Percentiles rank a stretch among this genome's conserved stretches.
These are phyloP conservation scores for Myochromella boudieri DNA, from an alignment of 768 basidiomycete genomes.

Conservation along the genomic window DNA sequence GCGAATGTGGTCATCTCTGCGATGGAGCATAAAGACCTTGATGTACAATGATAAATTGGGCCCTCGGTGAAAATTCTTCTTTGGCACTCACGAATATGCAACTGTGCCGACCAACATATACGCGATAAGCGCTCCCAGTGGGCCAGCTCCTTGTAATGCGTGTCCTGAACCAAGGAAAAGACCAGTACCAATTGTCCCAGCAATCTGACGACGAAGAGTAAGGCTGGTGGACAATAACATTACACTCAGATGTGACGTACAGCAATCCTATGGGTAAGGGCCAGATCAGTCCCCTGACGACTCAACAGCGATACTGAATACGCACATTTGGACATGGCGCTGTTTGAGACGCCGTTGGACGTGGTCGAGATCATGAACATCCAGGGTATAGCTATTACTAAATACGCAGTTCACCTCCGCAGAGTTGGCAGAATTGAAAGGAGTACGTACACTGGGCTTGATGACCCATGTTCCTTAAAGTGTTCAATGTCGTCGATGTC, in stretches of 20 bases:
- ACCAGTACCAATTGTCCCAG: slow-evolving; percentile 75
- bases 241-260: slow-evolving; percentile 32
- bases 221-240: neutral
- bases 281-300: neutral
- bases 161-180: slow-evolving; percentile 71
- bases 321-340: slow-evolving; percentile 78
- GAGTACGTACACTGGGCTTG: neutral
- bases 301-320: slow-evolving; percentile 57
- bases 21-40: slow-evolving; percentile 59
- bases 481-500: slow-evolving; percentile 2
- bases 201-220: slow-evolving; percentile 44
- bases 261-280: slow-evolving; percentile 50
- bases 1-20: slow-evolving; percentile 83
- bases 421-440: neutral
- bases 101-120: slow-evolving; percentile 66
- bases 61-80: neutral
- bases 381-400: slow-evolving; percentile 43
- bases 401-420: neutral
- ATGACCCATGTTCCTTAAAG: neutral
- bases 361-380: slow-evolving; percentile 63
- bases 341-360: slow-evolving; percentile 75
- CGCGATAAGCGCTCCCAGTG: slow-evolving; percentile 64
- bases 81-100: slow-evolving; percentile 62
- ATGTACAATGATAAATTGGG: neutral
- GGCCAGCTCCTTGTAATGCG: slow-evolving; percentile 60